phyloP scores from a whole-genome alignment of 2,329 filamentous ascomycete genomes.

The Herpotrichia juniperi region DNA sequence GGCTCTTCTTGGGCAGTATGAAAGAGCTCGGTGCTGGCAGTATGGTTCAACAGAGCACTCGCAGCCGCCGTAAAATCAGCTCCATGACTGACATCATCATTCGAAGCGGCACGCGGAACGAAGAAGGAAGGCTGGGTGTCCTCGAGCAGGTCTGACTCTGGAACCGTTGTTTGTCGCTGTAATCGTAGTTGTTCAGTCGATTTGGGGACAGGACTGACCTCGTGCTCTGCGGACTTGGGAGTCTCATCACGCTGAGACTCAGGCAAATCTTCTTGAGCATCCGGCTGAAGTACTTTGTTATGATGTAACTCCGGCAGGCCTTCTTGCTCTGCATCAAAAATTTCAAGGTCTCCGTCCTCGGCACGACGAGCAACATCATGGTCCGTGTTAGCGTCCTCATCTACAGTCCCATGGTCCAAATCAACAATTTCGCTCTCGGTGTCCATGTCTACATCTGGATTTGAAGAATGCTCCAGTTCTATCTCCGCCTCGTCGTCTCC shows the following conservation, averaged over 20 bases:
- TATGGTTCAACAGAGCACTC: conserved; percentile 11
- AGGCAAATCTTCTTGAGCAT: background rate
- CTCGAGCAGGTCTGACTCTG: conserved; percentile 41
- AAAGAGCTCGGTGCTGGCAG: conserved; percentile 28
- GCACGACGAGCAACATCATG: too few relatives aligned
- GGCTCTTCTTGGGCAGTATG: conserved; percentile 49
- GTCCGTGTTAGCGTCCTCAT: background rate
- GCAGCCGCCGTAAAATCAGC: conserved; percentile 2
- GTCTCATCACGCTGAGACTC: background rate
- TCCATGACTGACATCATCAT: background rate
- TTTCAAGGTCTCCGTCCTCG: background rate
- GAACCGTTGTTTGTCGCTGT: conserved; percentile 35
- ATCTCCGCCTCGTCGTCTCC: conserved; percentile 7
- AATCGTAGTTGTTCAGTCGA: conserved; percentile 14
- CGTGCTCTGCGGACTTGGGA: background rate
- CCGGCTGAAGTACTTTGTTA: background rate
- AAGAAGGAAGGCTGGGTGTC: conserved; percentile 40
- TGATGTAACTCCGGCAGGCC: background rate
- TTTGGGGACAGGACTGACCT: conserved; percentile 1
- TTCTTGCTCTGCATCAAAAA: background rate
- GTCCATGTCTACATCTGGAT: conserved; percentile 25
- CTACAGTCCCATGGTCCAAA: conserved; percentile 9
- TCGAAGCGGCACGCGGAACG: background rate
- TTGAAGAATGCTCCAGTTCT: conserved; percentile 3
- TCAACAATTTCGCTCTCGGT: conserved; percentile 31